Percentiles rank a stretch among this genome's conserved stretches.
phyloP scores from a whole-genome alignment of 805 yeast species.

The Priceomyces medius region DNA sequence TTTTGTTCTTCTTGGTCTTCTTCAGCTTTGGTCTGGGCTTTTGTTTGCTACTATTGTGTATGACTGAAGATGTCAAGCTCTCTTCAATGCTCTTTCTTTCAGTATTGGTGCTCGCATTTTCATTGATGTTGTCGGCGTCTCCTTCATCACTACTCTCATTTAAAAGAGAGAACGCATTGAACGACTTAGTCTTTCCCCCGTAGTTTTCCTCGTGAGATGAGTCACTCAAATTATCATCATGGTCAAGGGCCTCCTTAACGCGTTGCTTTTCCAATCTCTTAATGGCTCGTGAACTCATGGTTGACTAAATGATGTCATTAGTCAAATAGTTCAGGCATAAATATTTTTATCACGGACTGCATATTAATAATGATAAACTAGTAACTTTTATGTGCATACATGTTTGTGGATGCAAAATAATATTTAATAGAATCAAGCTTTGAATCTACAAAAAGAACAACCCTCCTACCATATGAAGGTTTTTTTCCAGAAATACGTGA shows the following conservation, averaged over 20 bases:
- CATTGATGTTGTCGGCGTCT: neutral
- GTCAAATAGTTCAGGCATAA: too few relatives aligned
- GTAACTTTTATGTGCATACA: neutral
- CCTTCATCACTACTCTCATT: slow-evolving; percentile 28
- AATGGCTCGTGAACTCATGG: slow-evolving; percentile 54
- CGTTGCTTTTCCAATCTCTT: slow-evolving; percentile 40
- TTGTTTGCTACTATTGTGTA: neutral
- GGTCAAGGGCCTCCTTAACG: slow-evolving; percentile 15
- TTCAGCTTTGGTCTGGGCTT: slow-evolving; percentile 15
- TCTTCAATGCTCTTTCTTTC: neutral
- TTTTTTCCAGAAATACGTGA: neutral
- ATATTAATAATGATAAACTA: neutral
- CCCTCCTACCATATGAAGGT: too few relatives aligned
- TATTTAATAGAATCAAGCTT: too few relatives aligned
- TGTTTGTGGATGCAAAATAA: slow-evolving; percentile 4
- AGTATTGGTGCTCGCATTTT: neutral
- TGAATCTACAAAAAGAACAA: too few relatives aligned
- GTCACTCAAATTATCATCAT: slow-evolving; percentile 11
- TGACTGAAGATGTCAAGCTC: too few relatives aligned
- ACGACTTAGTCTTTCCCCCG: slow-evolving; percentile 16
- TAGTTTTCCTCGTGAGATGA: slow-evolving; percentile 16
- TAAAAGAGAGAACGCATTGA: slow-evolving; percentile 48
- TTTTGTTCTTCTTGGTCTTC: slow-evolving; percentile 23
- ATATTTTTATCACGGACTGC: neutral
- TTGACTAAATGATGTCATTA: neutral